These are phyloP conservation scores for Alternaria longipes DNA, from an alignment of 2,329 filamentous ascomycete genomes.

Conservation along the genomic window DNA sequence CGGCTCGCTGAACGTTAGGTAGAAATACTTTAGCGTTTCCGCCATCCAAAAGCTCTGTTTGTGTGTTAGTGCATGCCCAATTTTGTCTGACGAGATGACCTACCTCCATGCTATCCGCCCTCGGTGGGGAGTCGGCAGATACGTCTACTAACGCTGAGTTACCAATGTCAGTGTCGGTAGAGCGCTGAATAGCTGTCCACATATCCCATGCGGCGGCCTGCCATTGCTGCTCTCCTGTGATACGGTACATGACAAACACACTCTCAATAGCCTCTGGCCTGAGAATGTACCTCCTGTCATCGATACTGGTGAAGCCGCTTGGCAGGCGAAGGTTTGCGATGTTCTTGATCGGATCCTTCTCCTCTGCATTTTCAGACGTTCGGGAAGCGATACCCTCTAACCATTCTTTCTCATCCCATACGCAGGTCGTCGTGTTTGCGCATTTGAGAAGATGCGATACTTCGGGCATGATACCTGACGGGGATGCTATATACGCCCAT, in stretches of 20 bases:
- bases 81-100: conserved; percentile 4
- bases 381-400: conserved; percentile 50
- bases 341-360: conserved; percentile 46
- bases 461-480: conserved; percentile 70
- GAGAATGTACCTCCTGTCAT: conserved; percentile 58
- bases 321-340: conserved; percentile 54
- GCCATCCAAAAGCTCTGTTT: conserved; percentile 59
- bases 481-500: conserved; percentile 68
- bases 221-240: conserved; percentile 63
- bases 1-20: conserved; percentile 57
- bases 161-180: conserved; percentile 56
- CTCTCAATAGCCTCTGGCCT: conserved; percentile 68
- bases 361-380: conserved; percentile 29
- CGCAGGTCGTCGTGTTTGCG: conserved; percentile 52
- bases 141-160: conserved; percentile 58
- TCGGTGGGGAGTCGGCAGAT: conserved; percentile 49
- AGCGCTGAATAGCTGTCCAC: conserved; percentile 57
- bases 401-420: conserved; percentile 65
- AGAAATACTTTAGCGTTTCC: conserved; percentile 62
- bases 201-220: conserved; percentile 61
- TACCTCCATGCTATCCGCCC: conserved; percentile 58
- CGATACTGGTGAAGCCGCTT: conserved; percentile 55
- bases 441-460: conserved; percentile 64
- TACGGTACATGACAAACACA: conserved; percentile 68
- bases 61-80: conserved; percentile 16